Base-by-base conservation (phyloP, 2,329 filamentous ascomycete species). In the Colletotrichum nymphaeae region DNA sequence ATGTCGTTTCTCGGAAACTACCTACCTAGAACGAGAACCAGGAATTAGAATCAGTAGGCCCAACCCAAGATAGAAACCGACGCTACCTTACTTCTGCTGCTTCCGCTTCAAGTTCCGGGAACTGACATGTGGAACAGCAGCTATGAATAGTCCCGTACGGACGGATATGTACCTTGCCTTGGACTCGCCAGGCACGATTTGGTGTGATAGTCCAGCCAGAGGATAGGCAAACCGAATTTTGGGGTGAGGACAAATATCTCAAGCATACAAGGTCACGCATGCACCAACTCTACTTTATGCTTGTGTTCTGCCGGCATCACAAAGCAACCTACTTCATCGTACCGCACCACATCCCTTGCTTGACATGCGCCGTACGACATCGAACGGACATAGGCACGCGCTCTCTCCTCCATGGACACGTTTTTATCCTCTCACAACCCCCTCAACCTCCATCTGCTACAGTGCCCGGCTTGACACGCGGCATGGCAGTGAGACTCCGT, bases 201-300 rank as follows among this genome's bases (percentile, higher is more conserved):
- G 58, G 46, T 52, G 30, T 16, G 11, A 32, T 30, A 49, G 52
- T 37, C 9, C 55, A 58, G 52, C 22, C 37, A 37, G 30, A 42
- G 8, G 32, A 24, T 6, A 35, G 46, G 55, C 26, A 55, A 24
- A 30, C 46, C 22, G 14, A 59, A 37, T 37, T 19, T 4, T 22
- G 30, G 19, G 8, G 12, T 8, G 26, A n/a, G 14, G 11, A 16
- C 42, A 49, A 9, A 49, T 49, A n/a, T n/a, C 16, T n/a, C 7
- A 49, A 11, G 42, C n/a, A 49, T 49, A n/a, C 16, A 19, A 58
- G 58, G 58, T 72, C 64, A 58, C 49, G 69, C 49, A 72, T 63
- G 49, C 64, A 72, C 37, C 16, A 69, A 72, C 58, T 69, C 55
- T 58, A 56, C 67, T 73, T 73, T 73, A 73, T 70, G 70, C 70